Percentiles rank a stretch among this genome's conserved stretches.
Conservation (phyloP, 106 monocot species). For the Dioscorea zingiberensis region DNA sequence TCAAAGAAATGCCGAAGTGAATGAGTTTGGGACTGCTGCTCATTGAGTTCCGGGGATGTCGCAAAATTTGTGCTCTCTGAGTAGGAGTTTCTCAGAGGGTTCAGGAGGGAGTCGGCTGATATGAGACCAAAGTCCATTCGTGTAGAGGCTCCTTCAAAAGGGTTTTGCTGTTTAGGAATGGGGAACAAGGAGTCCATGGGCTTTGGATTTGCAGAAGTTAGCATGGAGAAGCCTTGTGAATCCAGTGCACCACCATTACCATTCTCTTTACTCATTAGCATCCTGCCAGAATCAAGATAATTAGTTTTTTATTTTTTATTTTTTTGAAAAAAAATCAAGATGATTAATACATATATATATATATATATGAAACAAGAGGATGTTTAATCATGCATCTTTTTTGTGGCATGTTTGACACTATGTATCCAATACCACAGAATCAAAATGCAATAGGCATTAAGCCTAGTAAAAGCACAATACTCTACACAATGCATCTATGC, state of each 20-base stretch:
- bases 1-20: conserved; percentile 59
- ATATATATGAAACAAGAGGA: no score
- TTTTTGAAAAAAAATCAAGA: no score
- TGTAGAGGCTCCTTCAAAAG: conserved; percentile 24
- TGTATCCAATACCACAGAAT: no score
- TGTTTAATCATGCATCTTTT: no score
- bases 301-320: no score
- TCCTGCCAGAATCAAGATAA: conserved; percentile 31
- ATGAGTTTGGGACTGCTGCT: conserved; percentile 21
- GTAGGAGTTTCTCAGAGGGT: conserved; percentile 24
- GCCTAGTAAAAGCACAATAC: no score
- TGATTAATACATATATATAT: no score
- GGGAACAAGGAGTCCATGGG: conserved; percentile 10
- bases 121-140: conserved; percentile 21
- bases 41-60: conserved; percentile 19
- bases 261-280: conserved; percentile 41
- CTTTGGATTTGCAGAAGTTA: conserved; percentile 10
- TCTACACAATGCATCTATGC: no score
- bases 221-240: conserved; percentile 13
- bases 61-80: conserved; percentile 21
- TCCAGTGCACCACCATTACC: conserved; percentile 2
- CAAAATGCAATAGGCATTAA: no score
- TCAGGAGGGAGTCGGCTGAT: conserved; percentile 22
- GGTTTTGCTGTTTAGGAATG: conserved; percentile 30
- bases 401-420: no score